These are phyloP conservation scores for Tolypocladium paradoxum DNA, from an alignment of 2,329 filamentous ascomycete species.

Conservation along the genomic window DNA sequence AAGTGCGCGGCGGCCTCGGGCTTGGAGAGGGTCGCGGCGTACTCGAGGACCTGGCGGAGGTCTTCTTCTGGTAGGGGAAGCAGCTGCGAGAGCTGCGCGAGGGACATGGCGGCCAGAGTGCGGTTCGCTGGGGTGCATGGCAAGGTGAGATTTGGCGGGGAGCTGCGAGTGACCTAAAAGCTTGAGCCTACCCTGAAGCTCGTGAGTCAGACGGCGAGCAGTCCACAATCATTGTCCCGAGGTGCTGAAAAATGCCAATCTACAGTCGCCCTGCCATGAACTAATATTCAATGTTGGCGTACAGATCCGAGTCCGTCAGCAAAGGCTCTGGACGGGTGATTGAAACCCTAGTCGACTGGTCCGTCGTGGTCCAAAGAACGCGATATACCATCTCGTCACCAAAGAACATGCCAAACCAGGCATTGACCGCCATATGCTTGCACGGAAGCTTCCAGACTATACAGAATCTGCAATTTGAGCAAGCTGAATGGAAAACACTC, in stretches of 20 bases:
- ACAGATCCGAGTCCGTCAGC: not conserved
- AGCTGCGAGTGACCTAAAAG: not conserved
- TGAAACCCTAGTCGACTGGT: not conserved
- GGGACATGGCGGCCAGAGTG: conserved; percentile 31
- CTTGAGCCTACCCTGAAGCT: not conserved
- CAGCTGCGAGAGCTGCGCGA: conserved; percentile 63
- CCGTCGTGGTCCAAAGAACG: too few species aligned
- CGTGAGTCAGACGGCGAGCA: not conserved
- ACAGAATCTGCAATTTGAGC: not conserved
- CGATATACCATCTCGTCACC: not conserved
- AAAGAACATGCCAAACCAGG: not conserved
- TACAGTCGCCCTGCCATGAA: too few species aligned
- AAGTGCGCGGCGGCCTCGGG: conserved; percentile 74
- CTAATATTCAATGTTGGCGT: not conserved
- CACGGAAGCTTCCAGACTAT: not conserved
- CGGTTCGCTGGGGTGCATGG: not conserved
- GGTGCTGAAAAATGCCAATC: not conserved
- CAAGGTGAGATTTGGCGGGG: not conserved
- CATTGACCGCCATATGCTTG: not conserved
- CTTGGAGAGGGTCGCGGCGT: conserved; percentile 66
- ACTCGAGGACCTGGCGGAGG: conserved; percentile 73
- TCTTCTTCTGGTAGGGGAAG: conserved; percentile 79
- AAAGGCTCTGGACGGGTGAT: not conserved
- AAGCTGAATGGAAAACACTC: not conserved
- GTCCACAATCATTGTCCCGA: not conserved